Percentiles rank a stretch among this genome's conserved stretches.
Evolutionary conservation across 352 stramenopile genomes (phyloP).

Genomic region (Globisporangium middletonii): DNA sequence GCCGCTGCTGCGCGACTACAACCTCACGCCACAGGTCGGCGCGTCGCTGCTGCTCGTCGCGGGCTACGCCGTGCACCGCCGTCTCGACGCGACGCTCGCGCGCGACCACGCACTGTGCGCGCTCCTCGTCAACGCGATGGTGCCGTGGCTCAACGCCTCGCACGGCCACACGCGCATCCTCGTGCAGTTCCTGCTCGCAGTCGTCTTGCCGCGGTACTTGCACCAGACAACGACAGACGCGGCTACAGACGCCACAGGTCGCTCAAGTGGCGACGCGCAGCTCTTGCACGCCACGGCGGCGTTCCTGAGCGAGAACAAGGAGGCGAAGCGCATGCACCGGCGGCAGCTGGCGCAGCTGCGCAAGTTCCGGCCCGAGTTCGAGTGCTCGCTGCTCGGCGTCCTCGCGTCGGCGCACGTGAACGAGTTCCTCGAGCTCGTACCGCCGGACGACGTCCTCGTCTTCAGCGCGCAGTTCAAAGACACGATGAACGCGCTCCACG

Average conservation of each 20-base stretch:
- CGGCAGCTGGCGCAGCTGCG: slow-evolving; percentile 60
- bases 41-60: slow-evolving; percentile 58
- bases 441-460: slow-evolving; percentile 42
- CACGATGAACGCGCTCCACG: slow-evolving; percentile 58
- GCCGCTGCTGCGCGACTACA: slow-evolving; percentile 58
- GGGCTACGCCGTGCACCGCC: slow-evolving; percentile 27
- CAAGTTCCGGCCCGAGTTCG: slow-evolving; percentile 54
- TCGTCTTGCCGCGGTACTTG: slow-evolving; percentile 60
- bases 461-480: slow-evolving; percentile 58
- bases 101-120: slow-evolving; percentile 13
- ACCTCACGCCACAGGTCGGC: slow-evolving; percentile 67
- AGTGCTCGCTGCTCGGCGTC: slow-evolving; percentile 69
- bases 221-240: slow-evolving; percentile 14
- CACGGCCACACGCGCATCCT: slow-evolving; percentile 81
- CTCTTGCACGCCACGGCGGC: slow-evolving; percentile 49
- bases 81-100: slow-evolving; percentile 23
- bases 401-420: slow-evolving; percentile 57
- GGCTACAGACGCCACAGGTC: neutral
- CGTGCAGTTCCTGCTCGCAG: slow-evolving; percentile 60
- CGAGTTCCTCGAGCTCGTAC: slow-evolving; percentile 71
- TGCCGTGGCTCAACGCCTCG: slow-evolving; percentile 74
- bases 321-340: slow-evolving; percentile 77
- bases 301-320: slow-evolving; percentile 79
- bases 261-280: slow-evolving; percentile 14
- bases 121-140: slow-evolving; percentile 38